A percentile compares a stretch with the other conserved stretches of the same genome.
Conservation (phyloP, 148 eudicot species). For the Chenopodium quinoa region DNA sequence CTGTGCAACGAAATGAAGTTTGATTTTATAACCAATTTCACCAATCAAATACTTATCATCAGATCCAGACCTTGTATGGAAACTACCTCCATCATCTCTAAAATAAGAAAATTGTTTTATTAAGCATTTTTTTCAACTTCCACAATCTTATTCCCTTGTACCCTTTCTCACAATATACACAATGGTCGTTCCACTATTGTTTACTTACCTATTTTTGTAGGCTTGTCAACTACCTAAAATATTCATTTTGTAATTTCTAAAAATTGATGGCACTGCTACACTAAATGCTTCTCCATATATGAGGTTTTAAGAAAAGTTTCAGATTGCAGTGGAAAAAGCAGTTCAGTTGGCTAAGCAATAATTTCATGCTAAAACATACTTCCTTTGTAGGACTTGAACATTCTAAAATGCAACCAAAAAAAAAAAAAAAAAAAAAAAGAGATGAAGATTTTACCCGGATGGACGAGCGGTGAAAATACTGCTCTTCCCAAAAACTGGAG, state of each 20-base stretch:
- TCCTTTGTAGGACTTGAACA: background rate
- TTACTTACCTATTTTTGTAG: background rate
- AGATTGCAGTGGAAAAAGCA: background rate
- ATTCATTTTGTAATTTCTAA: background rate
- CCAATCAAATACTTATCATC: background rate
- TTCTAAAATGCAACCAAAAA: slow-evolving; percentile 4
- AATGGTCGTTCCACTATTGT: background rate
- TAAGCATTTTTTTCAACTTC: background rate
- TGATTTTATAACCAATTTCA: background rate
- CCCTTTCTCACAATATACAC: background rate
- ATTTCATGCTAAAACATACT: background rate
- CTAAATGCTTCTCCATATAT: background rate
- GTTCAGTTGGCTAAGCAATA: slow-evolving; percentile 8
- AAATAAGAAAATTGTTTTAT: background rate
- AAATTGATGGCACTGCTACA: background rate
- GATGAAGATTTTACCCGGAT: slow-evolving; percentile 54
- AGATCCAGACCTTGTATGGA: background rate
- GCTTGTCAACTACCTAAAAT: background rate
- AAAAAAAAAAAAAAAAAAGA: background rate
- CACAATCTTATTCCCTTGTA: background rate
- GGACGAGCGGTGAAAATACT: slow-evolving; percentile 58
- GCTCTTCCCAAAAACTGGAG: slow-evolving; percentile 73
- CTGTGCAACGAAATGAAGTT: background rate
- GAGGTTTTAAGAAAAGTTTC: background rate
- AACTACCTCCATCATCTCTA: background rate